Evolutionary conservation across 2,329 filamentous ascomycete species (phyloP).

Genomic region (Arthroderma uncinatum): DNA sequence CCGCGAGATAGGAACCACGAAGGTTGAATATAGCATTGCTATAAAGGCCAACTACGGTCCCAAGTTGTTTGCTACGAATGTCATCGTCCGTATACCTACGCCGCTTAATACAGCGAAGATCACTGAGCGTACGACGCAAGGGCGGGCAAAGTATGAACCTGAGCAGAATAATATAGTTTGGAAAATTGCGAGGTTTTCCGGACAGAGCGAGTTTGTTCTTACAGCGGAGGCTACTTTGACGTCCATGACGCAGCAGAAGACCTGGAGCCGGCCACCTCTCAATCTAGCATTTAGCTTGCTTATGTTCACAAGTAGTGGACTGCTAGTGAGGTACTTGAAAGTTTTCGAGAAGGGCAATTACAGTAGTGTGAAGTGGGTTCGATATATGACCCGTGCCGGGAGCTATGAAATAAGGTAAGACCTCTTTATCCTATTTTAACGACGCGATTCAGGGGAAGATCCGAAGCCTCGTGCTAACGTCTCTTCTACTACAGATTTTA

Average conservation of each 20-base stretch:
- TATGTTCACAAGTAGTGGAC: slow-evolving; percentile 94
- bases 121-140: slow-evolving; percentile 83
- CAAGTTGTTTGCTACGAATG: slow-evolving; percentile 95
- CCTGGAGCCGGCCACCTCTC: slow-evolving; percentile 86
- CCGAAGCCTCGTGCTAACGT: neutral
- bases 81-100: slow-evolving; percentile 85
- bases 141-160: slow-evolving; percentile 96
- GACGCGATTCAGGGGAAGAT: neutral
- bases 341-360: slow-evolving; percentile 99
- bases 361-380: slow-evolving; percentile 96
- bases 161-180: slow-evolving; percentile 97
- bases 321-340: slow-evolving; percentile 89
- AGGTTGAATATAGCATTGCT: slow-evolving; percentile 96
- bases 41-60: slow-evolving; percentile 94
- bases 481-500: neutral
- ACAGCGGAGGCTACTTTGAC: slow-evolving; percentile 88
- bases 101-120: slow-evolving; percentile 93
- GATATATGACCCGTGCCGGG: slow-evolving; percentile 96
- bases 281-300: slow-evolving; percentile 85
- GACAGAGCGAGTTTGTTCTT: slow-evolving; percentile 92
- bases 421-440: neutral
- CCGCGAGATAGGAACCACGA: slow-evolving; percentile 90
- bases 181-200: slow-evolving; percentile 98
- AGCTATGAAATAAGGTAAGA: slow-evolving; percentile 87
- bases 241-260: slow-evolving; percentile 96